Evolutionary conservation across 345 rosid genomes (phyloP).

Genomic region (Atalantia buxifolia): DNA sequence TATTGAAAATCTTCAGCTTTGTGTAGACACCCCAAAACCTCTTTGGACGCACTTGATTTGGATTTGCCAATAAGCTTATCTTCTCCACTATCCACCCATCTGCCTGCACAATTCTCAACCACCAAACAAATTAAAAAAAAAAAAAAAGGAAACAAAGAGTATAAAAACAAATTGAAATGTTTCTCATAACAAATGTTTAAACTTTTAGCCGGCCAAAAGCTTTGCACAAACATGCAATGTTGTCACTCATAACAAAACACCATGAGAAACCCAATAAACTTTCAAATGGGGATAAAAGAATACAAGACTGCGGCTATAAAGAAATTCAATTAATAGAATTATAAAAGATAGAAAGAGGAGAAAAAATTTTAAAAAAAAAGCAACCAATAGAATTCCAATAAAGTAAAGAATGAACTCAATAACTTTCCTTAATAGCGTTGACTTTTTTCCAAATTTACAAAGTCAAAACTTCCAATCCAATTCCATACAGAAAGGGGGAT

Average conservation of each 20-base stretch:
- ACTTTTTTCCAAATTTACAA: background rate
- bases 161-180: background rate
- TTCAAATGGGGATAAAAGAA: background rate
- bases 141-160: background rate
- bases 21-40: slow-evolving; percentile 99
- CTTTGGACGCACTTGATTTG: slow-evolving; percentile 81
- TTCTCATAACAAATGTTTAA: background rate
- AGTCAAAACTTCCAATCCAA: background rate
- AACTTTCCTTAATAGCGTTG: background rate
- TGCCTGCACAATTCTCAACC: slow-evolving; percentile 46
- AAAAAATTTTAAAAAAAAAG: background rate
- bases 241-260: too few relatives aligned
- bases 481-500: background rate
- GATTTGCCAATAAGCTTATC: slow-evolving; percentile 82
- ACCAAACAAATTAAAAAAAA: background rate
- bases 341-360: background rate
- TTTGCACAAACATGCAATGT: background rate
- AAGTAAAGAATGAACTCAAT: background rate
- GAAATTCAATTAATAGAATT: background rate
- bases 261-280: background rate
- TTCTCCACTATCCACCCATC: slow-evolving; percentile 95
- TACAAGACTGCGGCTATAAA: background rate
- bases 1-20: slow-evolving; percentile 85
- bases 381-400: background rate
- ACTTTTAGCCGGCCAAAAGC: background rate